A percentile compares a stretch with the other conserved stretches of the same genome.
These are phyloP conservation scores for Metarhizium sp. DNA, from an alignment of 2,329 filamentous ascomycete species.

Conservation along the genomic window DNA sequence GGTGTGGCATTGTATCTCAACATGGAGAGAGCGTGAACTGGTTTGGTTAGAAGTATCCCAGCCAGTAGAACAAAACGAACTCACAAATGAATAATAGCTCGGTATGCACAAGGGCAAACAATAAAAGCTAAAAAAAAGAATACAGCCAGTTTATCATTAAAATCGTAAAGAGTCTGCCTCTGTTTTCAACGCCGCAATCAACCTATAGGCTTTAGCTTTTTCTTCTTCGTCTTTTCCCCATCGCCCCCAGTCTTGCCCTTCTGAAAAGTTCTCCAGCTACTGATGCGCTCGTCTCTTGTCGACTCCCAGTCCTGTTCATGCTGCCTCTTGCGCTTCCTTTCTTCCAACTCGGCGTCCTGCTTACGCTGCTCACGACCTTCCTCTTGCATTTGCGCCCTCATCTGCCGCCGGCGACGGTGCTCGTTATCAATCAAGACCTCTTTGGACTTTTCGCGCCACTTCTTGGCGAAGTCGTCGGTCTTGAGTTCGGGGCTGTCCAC, in stretches of 20 bases:
- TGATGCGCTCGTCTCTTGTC: constrained; percentile 82
- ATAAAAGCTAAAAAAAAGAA: neutral
- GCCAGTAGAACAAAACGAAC: neutral
- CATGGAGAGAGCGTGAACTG: neutral
- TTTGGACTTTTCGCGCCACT: constrained; percentile 86
- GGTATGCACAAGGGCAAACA: neutral
- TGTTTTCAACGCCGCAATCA: constrained; percentile 16
- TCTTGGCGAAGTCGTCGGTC: constrained; percentile 69
- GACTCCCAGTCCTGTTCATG: constrained; percentile 95
- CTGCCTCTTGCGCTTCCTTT: constrained; percentile 76
- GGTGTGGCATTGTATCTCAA: neutral
- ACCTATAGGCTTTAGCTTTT: constrained; percentile 59
- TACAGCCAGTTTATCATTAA: neutral
- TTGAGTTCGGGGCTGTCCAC: constrained; percentile 80
- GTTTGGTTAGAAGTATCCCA: constrained; percentile 16
- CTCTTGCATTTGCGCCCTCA: constrained; percentile 93
- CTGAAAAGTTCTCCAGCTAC: constrained; percentile 87
- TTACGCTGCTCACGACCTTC: constrained; percentile 83
- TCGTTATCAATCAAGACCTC: constrained; percentile 91
- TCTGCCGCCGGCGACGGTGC: constrained; percentile 69
- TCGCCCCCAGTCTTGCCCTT: constrained; percentile 52
- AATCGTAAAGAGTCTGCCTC: neutral
- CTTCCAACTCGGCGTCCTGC: constrained; percentile 75
- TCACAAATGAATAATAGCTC: too few relatives aligned
- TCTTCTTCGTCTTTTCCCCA: constrained; percentile 53